These are phyloP conservation scores for Thinopyrum obtusiflorum DNA, from an alignment of 202 grass and related monocot genomes.

Conservation along the genomic window DNA sequence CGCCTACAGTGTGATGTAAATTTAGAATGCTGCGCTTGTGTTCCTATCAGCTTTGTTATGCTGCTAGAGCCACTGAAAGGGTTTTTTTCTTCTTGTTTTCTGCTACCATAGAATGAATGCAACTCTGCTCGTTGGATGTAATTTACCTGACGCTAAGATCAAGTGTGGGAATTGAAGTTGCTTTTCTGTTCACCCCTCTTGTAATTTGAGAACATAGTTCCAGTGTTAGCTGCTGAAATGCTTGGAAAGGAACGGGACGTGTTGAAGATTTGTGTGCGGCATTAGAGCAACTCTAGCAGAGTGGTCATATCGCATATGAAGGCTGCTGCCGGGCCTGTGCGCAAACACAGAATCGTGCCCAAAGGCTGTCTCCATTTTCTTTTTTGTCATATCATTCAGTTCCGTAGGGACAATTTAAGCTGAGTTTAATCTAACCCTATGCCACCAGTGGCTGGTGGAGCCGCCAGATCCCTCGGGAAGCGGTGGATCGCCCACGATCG, in stretches of 20 bases:
- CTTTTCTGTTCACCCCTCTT: not conserved
- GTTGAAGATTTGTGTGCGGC: not conserved
- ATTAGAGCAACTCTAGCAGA: too few relatives aligned
- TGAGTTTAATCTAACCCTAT: too few relatives aligned
- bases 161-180: not conserved
- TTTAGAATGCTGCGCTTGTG: conserved; percentile 8
- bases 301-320: too few relatives aligned
- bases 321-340: too few relatives aligned
- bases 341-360: too few relatives aligned
- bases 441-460: too few relatives aligned
- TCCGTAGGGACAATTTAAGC: too few relatives aligned
- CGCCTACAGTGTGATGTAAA: conserved; percentile 35
- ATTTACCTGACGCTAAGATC: not conserved
- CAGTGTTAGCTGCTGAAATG: not conserved
- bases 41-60: conserved; percentile 23
- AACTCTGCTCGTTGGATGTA: not conserved
- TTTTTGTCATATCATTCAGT: too few relatives aligned
- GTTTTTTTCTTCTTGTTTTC: not conserved
- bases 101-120: not conserved
- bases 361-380: too few relatives aligned
- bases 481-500: too few relatives aligned
- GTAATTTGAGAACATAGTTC: not conserved
- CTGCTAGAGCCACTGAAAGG: conserved; percentile 7
- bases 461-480: too few relatives aligned
- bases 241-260: not conserved